These are phyloP conservation scores for Xylaria sp. DNA, from an alignment of 2,329 filamentous ascomycete genomes.

Conservation along the genomic window DNA sequence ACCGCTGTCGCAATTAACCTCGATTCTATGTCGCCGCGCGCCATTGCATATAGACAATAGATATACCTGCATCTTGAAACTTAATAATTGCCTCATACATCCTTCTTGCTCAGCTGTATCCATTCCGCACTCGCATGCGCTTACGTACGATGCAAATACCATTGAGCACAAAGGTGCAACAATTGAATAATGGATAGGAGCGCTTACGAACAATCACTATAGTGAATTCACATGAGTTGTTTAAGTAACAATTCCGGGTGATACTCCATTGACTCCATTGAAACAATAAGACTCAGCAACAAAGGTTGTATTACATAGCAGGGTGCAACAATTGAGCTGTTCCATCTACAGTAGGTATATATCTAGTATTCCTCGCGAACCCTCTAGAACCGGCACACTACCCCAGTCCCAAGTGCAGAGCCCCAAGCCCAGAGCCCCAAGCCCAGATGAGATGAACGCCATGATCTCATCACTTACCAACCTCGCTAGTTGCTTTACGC, in stretches of 20 bases:
- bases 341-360: too few relatives aligned
- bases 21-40: neutral
- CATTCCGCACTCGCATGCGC: neutral
- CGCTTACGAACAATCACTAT: neutral
- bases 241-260: too few relatives aligned
- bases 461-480: neutral
- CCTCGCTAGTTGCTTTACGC: too few relatives aligned
- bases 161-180: neutral
- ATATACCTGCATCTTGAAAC: conserved; percentile 12
- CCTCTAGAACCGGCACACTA: too few relatives aligned
- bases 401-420: too few relatives aligned
- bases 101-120: neutral
- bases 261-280: too few relatives aligned
- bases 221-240: neutral
- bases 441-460: too few relatives aligned
- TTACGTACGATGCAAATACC: neutral
- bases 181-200: neutral
- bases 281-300: too few relatives aligned
- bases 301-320: too few relatives aligned
- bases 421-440: too few relatives aligned
- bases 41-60: conserved; percentile 24
- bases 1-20: neutral
- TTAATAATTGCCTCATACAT: neutral
- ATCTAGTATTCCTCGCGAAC: too few relatives aligned
- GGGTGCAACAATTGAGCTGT: too few relatives aligned